Evolutionary conservation across 2,329 filamentous ascomycete species (phyloP).

Genomic region (Neopestalotiopsis rosae): DNA sequence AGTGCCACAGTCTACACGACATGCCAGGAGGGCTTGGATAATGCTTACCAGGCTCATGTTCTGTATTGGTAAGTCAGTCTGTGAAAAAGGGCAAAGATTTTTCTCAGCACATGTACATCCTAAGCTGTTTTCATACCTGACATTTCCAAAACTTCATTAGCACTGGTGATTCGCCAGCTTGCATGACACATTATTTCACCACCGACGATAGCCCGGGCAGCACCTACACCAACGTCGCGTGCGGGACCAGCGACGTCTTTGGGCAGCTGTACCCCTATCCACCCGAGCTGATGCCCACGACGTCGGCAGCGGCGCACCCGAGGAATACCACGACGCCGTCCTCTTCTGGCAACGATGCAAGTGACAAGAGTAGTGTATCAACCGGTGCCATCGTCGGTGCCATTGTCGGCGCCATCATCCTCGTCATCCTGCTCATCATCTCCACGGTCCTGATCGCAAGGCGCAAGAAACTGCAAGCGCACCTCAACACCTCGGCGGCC

Average conservation of each 20-base stretch:
- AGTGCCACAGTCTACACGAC: slow-evolving; percentile 32
- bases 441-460: slow-evolving; percentile 23
- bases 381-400: slow-evolving; percentile 29
- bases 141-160: slow-evolving; percentile 13
- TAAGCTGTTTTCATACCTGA: too few species aligned
- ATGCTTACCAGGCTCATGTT: slow-evolving; percentile 30
- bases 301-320: slow-evolving; percentile 11
- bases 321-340: not conserved
- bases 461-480: slow-evolving; percentile 18
- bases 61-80: slow-evolving; percentile 35
- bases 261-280: slow-evolving; percentile 35
- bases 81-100: not conserved
- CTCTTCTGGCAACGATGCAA: not conserved
- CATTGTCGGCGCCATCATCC: slow-evolving; percentile 26
- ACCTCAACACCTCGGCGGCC: not conserved
- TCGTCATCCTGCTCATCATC: slow-evolving; percentile 24
- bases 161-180: slow-evolving; percentile 27
- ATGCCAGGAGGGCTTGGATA: slow-evolving; percentile 26
- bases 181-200: slow-evolving; percentile 32
- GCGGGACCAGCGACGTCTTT: slow-evolving; percentile 28
- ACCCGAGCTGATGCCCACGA: slow-evolving; percentile 27
- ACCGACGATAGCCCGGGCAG: slow-evolving; percentile 24
- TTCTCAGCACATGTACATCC: too few species aligned
- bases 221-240: slow-evolving; percentile 33
- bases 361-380: slow-evolving; percentile 12